phyloP scores from a whole-genome alignment of 2,329 filamentous ascomycete genomes.

The Trichoderma oligosporum region DNA sequence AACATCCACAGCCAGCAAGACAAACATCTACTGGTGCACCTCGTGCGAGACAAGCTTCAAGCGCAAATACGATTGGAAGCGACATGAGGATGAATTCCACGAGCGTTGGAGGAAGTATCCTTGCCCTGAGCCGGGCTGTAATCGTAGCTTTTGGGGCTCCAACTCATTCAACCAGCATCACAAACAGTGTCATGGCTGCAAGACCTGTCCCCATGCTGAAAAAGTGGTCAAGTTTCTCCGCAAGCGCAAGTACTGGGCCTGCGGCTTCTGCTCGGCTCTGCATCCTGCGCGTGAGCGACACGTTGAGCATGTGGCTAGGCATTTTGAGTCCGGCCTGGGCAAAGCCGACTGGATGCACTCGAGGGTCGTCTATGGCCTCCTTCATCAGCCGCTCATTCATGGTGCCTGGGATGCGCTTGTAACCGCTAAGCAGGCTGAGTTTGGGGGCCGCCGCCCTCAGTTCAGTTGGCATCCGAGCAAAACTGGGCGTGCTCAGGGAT shows the following conservation, averaged over 20 bases:
- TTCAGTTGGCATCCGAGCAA: slow-evolving; percentile 59
- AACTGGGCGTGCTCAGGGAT: slow-evolving; percentile 55
- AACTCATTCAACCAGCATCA: slow-evolving; percentile 67
- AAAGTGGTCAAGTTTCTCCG: slow-evolving; percentile 59
- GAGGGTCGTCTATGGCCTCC: slow-evolving; percentile 61
- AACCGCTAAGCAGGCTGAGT: slow-evolving; percentile 51
- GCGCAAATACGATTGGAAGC: slow-evolving; percentile 66
- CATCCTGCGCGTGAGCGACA: slow-evolving; percentile 62
- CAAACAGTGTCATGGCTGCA: slow-evolving; percentile 61
- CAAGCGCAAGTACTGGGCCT: slow-evolving; percentile 65
- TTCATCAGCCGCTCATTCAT: slow-evolving; percentile 62
- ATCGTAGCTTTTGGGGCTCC: slow-evolving; percentile 64
- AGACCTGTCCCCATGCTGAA: slow-evolving; percentile 62
- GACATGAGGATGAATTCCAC: slow-evolving; percentile 66
- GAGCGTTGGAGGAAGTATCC: slow-evolving; percentile 66
- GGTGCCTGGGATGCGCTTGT: slow-evolving; percentile 59
- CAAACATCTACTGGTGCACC: slow-evolving; percentile 55
- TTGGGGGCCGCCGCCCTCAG: slow-evolving; percentile 52
- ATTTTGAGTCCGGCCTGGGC: slow-evolving; percentile 61
- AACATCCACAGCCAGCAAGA: slow-evolving; percentile 32
- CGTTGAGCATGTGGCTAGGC: slow-evolving; percentile 64
- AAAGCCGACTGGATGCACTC: slow-evolving; percentile 67
- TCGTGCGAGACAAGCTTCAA: slow-evolving; percentile 62
- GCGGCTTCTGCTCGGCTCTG: slow-evolving; percentile 63
- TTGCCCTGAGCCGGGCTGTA: slow-evolving; percentile 60